These are phyloP conservation scores for Quillaja saponaria DNA, from an alignment of 306 rosid genomes.

Conservation along the genomic window DNA sequence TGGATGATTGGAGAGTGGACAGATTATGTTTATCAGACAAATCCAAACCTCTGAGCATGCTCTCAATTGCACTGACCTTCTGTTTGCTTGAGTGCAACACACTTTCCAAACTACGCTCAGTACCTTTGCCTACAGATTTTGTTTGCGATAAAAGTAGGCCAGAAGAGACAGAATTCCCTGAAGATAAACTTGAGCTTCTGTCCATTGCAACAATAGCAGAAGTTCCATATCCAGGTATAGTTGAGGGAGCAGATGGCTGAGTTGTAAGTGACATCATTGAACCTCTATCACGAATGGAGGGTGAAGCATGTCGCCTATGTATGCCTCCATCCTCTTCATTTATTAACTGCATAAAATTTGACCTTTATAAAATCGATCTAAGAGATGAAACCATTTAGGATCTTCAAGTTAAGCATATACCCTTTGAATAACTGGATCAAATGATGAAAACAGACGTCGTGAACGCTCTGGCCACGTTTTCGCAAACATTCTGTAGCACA, in stretches of 20 bases:
- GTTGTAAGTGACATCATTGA: conserved; percentile 46
- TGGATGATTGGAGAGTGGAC: conserved; percentile 72
- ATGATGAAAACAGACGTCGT: conserved; percentile 73
- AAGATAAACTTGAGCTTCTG: conserved; percentile 79
- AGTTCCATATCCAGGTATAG: conserved; percentile 93
- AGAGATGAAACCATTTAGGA: conserved; percentile 23
- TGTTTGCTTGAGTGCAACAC: conserved; percentile 96
- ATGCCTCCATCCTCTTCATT: conserved; percentile 99
- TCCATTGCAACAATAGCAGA: conserved; percentile 99
- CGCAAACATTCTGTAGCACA: conserved; percentile 94
- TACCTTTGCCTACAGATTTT: conserved; percentile 66
- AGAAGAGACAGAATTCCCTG: conserved; percentile 76
- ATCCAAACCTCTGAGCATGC: conserved; percentile 98
- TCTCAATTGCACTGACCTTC: conserved; percentile 96
- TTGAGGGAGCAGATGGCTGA: conserved; percentile 71
- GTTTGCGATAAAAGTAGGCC: conserved; percentile 74
- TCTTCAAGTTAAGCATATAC: conserved; percentile 43
- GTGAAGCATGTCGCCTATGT: conserved; percentile 89
- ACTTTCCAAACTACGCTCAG: conserved; percentile 91
- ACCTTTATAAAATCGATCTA: conserved; percentile 21
- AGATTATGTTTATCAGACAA: conserved; percentile 75
- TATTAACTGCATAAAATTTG: conserved; percentile 60
- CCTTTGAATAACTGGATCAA: conserved; percentile 97
- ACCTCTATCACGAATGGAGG: conserved; percentile 89
- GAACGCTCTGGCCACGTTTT: conserved; percentile 99